Base-by-base conservation (phyloP, 768 basidiomycete species). In the Amanita exitialis region DNA sequence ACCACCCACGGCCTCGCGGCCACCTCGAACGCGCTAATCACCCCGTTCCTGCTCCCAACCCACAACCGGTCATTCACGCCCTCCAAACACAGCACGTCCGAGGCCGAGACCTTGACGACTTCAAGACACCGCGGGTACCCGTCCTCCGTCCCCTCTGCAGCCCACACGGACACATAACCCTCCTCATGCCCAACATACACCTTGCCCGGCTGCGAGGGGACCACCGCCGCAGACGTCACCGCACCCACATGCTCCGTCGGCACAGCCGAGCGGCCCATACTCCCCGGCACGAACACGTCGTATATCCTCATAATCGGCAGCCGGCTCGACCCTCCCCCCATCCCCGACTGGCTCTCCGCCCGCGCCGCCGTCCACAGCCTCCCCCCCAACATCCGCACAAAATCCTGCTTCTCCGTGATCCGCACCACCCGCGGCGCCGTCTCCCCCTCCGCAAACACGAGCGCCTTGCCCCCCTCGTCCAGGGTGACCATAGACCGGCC, bases 111-210 rank as follows among this genome's bases (percentile, higher is more conserved):
- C 66, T 87, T 90, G 59, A 90, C 70, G 21, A 88, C 83, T 55
- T 88, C 85, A 12, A 79, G 59, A 60, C 89, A 95, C 6, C 61
- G 62, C 0, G 86, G 85, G 39, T 73, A 69, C 36, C 77, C 79
- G 53, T 79, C 82, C 2, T 66, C 68, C 0, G 74, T 72, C 5
- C 51, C 45, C 2, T 71, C 69, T 8, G 79, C 54, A 20, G 67
- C 58, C 93, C 96, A 99, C n/a, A 94, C 70, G 1, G 83, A 85
- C 55, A 98, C 73, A 59, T 76, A 83, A 0, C 95, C 95, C 37
- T 87, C 92, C 64, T 98, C 94, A 58, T 99, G 95, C 0, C 88
- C 92, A 30, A 99, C 70, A 58, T 84, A 96, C 35, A 90, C 85
- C 25, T 71, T 65, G 2, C 77, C 72, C 0, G 83, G 82, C 16